Percentiles rank a stretch among this genome's conserved stretches.
Evolutionary conservation across 257 asterid genomes (phyloP).

Genomic region (Striga asiatica): DNA sequence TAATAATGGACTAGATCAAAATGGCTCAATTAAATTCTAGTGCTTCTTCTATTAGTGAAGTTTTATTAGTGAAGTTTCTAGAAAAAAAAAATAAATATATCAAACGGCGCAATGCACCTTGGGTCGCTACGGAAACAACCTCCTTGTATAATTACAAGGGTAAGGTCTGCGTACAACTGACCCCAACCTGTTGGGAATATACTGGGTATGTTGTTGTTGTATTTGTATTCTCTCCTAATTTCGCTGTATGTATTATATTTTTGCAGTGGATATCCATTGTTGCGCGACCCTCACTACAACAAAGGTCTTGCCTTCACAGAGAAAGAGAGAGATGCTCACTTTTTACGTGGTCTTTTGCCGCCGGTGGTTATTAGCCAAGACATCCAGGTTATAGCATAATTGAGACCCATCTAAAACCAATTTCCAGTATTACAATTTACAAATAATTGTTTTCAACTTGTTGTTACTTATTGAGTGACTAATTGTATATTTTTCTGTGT

Average conservation of each 20-base stretch:
- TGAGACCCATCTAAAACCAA: background rate
- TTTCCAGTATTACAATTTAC: background rate
- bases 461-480: background rate
- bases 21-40: too few species aligned
- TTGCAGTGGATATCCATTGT: slow-evolving; percentile 84
- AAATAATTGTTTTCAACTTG: background rate
- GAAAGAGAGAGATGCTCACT: slow-evolving; percentile 94
- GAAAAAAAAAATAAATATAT: too few species aligned
- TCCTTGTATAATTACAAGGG: too few species aligned
- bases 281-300: slow-evolving; percentile 97
- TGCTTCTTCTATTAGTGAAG: too few species aligned
- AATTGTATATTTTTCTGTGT: slow-evolving; percentile 2
- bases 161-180: too few species aligned
- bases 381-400: slow-evolving; percentile 53
- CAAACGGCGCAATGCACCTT: too few species aligned
- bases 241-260: slow-evolving; percentile 13
- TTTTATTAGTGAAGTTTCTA: too few species aligned
- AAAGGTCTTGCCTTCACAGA: slow-evolving; percentile 90
- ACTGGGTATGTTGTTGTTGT: too few species aligned
- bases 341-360: slow-evolving; percentile 94
- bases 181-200: too few species aligned
- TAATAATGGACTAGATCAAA: too few species aligned
- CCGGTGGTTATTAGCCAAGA: slow-evolving; percentile 69
- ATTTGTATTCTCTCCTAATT: background rate
- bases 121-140: too few species aligned